Evolutionary conservation across 768 basidiomycete genomes (phyloP).

Genomic region (Tephrocybe sp.): DNA sequence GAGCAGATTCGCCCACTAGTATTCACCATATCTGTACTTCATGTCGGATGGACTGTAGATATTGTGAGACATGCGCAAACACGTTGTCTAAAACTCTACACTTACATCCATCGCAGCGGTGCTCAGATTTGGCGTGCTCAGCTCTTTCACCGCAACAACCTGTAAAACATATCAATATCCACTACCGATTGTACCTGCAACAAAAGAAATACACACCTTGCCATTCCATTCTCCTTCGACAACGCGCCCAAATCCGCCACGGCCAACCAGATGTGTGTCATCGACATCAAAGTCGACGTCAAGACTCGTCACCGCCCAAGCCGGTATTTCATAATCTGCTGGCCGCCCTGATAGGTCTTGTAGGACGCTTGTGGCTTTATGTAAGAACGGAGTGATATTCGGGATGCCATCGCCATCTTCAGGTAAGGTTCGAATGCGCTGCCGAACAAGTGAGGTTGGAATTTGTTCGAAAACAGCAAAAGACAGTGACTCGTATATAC

Average conservation of each 20-base stretch:
- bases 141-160: constrained; percentile 30
- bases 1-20: too few relatives aligned
- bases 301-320: constrained; percentile 25
- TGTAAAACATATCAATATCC: constrained; percentile 5
- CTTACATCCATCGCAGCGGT: constrained; percentile 10
- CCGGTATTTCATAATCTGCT: constrained; percentile 16
- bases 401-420: constrained; percentile 3
- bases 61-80: background rate
- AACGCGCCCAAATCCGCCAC: constrained; percentile 26
- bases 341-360: constrained; percentile 14
- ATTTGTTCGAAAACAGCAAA: background rate
- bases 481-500: background rate
- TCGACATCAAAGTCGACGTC: constrained; percentile 22
- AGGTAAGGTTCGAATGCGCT: constrained; percentile 6
- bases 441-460: background rate
- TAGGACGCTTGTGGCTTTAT: constrained; percentile 8
- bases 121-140: constrained; percentile 16
- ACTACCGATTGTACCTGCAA: too few relatives aligned
- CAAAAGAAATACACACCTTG: constrained; percentile 10
- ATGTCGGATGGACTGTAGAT: constrained; percentile 36
- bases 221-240: constrained; percentile 26
- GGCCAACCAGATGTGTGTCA: constrained; percentile 18
- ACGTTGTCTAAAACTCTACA: background rate
- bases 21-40: constrained; percentile 42
- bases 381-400: constrained; percentile 14